Evolutionary conservation across 2,329 filamentous ascomycete genomes (phyloP), one percentile per base, ranked within the genome.

Genomic region (Diaporthe eres): DNA sequence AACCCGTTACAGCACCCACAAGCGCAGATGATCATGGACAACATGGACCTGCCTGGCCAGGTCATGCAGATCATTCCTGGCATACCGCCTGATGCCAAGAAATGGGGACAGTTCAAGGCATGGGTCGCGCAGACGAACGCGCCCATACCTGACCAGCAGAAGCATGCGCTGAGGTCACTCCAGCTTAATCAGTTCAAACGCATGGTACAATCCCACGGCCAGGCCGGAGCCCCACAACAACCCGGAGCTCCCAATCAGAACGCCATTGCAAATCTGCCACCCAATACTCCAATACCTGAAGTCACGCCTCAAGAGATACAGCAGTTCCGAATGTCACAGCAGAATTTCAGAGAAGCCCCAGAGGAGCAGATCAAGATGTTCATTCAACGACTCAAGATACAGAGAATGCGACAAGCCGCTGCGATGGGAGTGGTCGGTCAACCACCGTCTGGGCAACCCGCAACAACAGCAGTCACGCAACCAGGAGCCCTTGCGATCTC

Each of bases 21-120:
- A 13, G 74, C 71, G 8, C 82, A 85, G 67, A 76, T 78, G 1
- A 80, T 86, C 75, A 88, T 89, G 85, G 87, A 89, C 75, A 82
- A 78, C 13, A 86, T 89, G 85, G 87, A 89, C 15, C 76, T 90
- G 0, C 87, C 87, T 0, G 78, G 80, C 3, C 80, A 82, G 19
- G 75, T 77, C 78, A 88, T 7, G 76, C 85, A 19, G 79, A 42
- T 37, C 31, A 60, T 76, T 15, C 60, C 31, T 34, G 68, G 71
- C n/a, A 82, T 88, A 3, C 86, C 87, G 2, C 79, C 82, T 0
- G 86, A 88, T 0, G 79, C 88, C 7, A 88, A 87, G 80, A 89
- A 87, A 77, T 90, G 88, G 88, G 82, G 82, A 22, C 86, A 88
- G 4, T 80, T 89, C 15, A 87, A 86, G 78, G 75, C 78, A 2